Evolutionary conservation across 805 yeast species (phyloP), one percentile per base, ranked within the genome.

Genomic region (Clavispora fructus): DNA sequence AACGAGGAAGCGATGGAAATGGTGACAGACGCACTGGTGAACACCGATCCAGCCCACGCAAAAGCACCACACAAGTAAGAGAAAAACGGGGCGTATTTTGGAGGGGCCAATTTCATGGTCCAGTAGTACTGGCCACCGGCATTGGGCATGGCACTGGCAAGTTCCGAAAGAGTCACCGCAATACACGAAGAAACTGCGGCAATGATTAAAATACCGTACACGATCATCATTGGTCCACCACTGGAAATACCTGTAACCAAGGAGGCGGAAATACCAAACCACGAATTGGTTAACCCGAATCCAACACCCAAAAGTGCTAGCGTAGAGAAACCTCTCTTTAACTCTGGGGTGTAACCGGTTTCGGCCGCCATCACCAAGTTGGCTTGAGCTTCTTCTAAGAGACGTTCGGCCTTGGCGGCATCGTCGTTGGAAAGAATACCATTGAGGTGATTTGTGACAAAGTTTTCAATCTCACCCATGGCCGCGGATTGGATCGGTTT

Each of bases 61-160:
- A 78, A 69, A 17, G 82, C 72, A n/a, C 85, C 87, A 51, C 85
- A 78, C 64, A 73, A 52, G 55, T 74, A 82, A 2, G 86, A 80
- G 37, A 73, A 68, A 46, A 79, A 75, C 19, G 71, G 60, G 10
- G 78, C 72, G 44, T 67, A 65, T 46, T 65, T 67, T 31, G 69
- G 71, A 9, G 82, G 83, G 7, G 83, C 79, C 44, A 79, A 60
- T 38, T 74, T 70, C 61, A 72, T 68, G 7, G 82, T 76, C 84
- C 85, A 80, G 49, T 74, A 78, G 57, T 77, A 77, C 52, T 77
- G 82, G 25, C 83, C 83, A 45, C 82, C 82, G 40, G 83, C 79
- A 47, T 74, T 72, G 4, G 83, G 83, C 59, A 70, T 71, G 12
- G 80, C 75, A 40, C 75, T 68, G 9, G 78, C 67, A 50, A 80